Conservation (phyloP, 192 early-diverging fungal genomes). For the Backusella australiensis region DNA sequence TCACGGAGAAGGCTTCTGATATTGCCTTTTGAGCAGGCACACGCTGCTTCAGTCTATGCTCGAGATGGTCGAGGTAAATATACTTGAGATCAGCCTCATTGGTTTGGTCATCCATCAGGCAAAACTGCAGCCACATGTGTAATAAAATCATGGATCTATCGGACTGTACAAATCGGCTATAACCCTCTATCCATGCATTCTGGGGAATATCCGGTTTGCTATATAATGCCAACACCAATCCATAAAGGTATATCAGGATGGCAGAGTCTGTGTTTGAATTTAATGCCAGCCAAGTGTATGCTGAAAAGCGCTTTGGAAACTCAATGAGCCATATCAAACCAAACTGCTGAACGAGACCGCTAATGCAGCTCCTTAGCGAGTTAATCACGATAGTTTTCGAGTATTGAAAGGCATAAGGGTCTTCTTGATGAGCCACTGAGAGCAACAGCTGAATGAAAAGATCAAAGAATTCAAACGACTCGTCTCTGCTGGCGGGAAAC, state of each 20-base stretch:
- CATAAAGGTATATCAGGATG: constrained; percentile 28
- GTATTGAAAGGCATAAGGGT: constrained; percentile 1
- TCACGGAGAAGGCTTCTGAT: background rate
- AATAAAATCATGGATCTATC: background rate
- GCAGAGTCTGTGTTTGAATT: background rate
- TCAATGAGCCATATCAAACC: constrained; percentile 21
- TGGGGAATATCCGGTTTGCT: background rate
- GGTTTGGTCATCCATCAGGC: background rate
- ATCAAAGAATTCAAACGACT: constrained; percentile 30
- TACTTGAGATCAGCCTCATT: background rate
- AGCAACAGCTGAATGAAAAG: constrained; percentile 19
- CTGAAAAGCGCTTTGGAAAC: constrained; percentile 16
- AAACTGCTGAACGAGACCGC: constrained; percentile 7
- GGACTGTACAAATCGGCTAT: constrained; percentile 21
- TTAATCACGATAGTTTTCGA: constrained; percentile 2
- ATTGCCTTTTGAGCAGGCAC: background rate
- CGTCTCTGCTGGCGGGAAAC: background rate
- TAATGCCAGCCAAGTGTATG: constrained; percentile 19
- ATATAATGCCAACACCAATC: constrained; percentile 15
- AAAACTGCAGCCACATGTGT: constrained; percentile 19
- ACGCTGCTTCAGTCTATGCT: background rate
- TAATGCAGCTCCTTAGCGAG: constrained; percentile 22
- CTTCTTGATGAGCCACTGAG: constrained; percentile 13
- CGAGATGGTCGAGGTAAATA: background rate
- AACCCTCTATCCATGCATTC: constrained; percentile 3